Percentiles rank a stretch among this genome's conserved stretches.
phyloP scores from a whole-genome alignment of 768 basidiomycete species.

The Phanerodontia chrysosporium region DNA sequence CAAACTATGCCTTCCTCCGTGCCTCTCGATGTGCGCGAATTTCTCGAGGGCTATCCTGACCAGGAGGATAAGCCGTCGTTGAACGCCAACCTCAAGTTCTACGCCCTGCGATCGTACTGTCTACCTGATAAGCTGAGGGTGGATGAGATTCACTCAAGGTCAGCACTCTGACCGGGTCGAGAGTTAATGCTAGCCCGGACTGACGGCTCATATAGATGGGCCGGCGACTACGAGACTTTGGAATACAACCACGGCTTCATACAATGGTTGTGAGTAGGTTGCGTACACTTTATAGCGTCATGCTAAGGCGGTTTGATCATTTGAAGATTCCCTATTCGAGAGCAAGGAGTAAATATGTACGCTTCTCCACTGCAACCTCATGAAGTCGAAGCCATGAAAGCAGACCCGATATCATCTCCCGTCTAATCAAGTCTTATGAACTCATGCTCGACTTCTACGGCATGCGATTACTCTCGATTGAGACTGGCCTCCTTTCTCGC shows the following conservation, averaged over 20 bases:
- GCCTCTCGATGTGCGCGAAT: slow-evolving; percentile 53
- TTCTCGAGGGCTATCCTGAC: slow-evolving; percentile 51
- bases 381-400: slow-evolving; percentile 56
- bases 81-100: slow-evolving; percentile 57
- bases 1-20: slow-evolving; percentile 19
- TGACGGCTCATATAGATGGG: slow-evolving; percentile 44
- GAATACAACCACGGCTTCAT: slow-evolving; percentile 72
- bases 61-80: slow-evolving; percentile 32
- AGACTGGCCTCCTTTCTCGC: slow-evolving; percentile 59
- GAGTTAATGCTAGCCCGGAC: not conserved
- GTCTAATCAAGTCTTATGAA: slow-evolving; percentile 56
- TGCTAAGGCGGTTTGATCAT: too few species aligned
- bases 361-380: slow-evolving; percentile 65
- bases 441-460: slow-evolving; percentile 83
- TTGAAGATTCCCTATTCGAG: slow-evolving; percentile 68
- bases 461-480: slow-evolving; percentile 55
- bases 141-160: slow-evolving; percentile 62
- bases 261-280: slow-evolving; percentile 67
- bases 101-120: slow-evolving; percentile 52
- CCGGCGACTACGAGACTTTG: slow-evolving; percentile 54
- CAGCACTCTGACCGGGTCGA: slow-evolving; percentile 13
- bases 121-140: slow-evolving; percentile 58
- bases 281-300: too few species aligned
- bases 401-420: slow-evolving; percentile 42
- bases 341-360: slow-evolving; percentile 66